phyloP scores from a whole-genome alignment of 345 rosid genomes.

The Citrus australasica region DNA sequence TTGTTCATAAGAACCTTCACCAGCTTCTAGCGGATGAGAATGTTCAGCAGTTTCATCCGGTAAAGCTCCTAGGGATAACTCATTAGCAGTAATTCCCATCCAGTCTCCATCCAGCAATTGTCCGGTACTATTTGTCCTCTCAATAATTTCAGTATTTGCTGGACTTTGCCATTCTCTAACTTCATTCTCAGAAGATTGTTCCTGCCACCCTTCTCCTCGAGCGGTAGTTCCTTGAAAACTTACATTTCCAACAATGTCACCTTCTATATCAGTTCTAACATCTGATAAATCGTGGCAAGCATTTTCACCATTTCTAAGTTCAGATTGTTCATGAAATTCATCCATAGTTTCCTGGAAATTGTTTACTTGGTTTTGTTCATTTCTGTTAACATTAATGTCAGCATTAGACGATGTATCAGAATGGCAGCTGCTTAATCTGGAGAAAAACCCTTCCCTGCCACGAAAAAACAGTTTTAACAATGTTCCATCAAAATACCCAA shows the following conservation, averaged over 20 bases:
- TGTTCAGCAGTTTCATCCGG: conserved; percentile 27
- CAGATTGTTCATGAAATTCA: conserved; percentile 33
- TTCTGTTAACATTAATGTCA: conserved; percentile 39
- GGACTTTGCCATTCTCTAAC: conserved; percentile 33
- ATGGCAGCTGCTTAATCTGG: conserved; percentile 59
- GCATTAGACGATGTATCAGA: conserved; percentile 58
- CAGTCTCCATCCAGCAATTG: conserved; percentile 27
- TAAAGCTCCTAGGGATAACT: conserved; percentile 22
- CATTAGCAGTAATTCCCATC: conserved; percentile 23
- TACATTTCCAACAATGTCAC: conserved; percentile 23
- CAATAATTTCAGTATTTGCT: conserved; percentile 25
- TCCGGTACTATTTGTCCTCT: conserved; percentile 31
- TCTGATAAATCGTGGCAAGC: conserved; percentile 25
- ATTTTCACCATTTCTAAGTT: conserved; percentile 29
- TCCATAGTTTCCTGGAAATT: conserved; percentile 26
- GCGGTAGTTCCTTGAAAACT: conserved; percentile 40
- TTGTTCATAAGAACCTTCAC: conserved; percentile 26
- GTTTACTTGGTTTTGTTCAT: conserved; percentile 39
- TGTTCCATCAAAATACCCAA: not conserved
- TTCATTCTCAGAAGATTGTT: conserved; percentile 39
- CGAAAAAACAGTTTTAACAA: conserved; percentile 8
- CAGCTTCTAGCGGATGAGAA: conserved; percentile 12
- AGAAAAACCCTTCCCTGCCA: conserved; percentile 80
- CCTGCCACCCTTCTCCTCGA: conserved; percentile 40
- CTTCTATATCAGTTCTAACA: conserved; percentile 37